A percentile compares a stretch with the other conserved stretches of the same genome.
These are phyloP conservation scores for Apophysomyces trapeziformis DNA, from an alignment of 371 early-diverging fungal genomes.

Conservation along the genomic window DNA sequence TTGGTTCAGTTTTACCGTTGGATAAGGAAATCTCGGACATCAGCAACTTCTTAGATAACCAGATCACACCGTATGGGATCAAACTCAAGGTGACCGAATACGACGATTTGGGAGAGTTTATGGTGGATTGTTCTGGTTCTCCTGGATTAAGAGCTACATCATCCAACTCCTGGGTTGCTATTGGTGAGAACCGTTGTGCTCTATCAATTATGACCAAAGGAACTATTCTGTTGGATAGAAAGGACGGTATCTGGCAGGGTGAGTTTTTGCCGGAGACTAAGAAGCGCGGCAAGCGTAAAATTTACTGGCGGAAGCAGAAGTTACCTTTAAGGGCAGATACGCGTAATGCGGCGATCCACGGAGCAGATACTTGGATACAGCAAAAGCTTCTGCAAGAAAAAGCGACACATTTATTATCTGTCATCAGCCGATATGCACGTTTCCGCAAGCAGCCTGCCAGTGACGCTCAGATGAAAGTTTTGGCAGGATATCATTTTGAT, in stretches of 20 bases:
- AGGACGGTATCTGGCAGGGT: slow-evolving; percentile 16
- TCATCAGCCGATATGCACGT: slow-evolving; percentile 39
- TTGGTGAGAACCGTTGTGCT: slow-evolving; percentile 47
- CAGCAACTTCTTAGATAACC: background rate
- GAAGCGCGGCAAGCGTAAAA: slow-evolving; percentile 7
- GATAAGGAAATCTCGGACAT: slow-evolving; percentile 3
- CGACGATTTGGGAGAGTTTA: slow-evolving; percentile 53
- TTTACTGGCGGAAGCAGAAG: slow-evolving; percentile 1
- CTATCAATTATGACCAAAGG: slow-evolving; percentile 35
- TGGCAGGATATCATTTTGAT: slow-evolving; percentile 33
- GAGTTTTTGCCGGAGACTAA: background rate
- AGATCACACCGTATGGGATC: slow-evolving; percentile 10
- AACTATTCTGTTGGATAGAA: slow-evolving; percentile 27
- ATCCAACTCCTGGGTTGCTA: slow-evolving; percentile 51
- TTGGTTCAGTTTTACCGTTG: background rate
- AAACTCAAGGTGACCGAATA: slow-evolving; percentile 56
- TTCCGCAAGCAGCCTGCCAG: slow-evolving; percentile 63
- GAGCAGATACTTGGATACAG: slow-evolving; percentile 64
- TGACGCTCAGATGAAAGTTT: slow-evolving; percentile 47
- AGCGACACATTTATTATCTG: background rate
- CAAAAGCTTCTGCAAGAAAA: slow-evolving; percentile 21
- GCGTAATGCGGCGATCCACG: slow-evolving; percentile 57
- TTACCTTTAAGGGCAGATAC: slow-evolving; percentile 47
- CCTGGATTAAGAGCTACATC: slow-evolving; percentile 35
- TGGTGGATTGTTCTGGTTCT: slow-evolving; percentile 43